Base-by-base conservation (phyloP, 2,329 filamentous ascomycete genomes). In the Epichloe gansuensis region DNA sequence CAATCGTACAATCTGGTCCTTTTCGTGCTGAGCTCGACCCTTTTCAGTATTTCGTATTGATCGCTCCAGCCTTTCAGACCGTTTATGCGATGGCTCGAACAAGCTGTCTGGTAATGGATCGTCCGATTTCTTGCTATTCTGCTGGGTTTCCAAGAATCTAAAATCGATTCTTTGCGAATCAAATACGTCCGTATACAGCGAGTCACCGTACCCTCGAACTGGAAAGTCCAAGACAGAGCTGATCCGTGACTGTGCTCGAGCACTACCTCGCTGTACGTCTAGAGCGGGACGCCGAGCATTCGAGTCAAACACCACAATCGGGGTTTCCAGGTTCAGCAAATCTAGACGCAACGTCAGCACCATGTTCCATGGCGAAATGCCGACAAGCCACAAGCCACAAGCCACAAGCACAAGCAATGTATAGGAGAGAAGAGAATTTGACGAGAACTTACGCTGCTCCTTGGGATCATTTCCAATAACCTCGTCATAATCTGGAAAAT, bases 401-500 rank as follows among this genome's bases (percentile, higher is more conserved):
- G 34, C 17, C 17, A 21, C 17, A 21, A 25, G 34, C 44, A 43
- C 43, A 23, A 39, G 34, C 21, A 13, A 38, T 38, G 15, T 7
- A 1, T 9, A 17, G 35, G 21, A 11, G 8, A 28, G 21, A 11
- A 11, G 8, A 28, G 21, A 11, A 38, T 37, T 31, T 31, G 31
- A 3, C 31, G 49, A 17, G 23, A 39, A 74, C 80, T 66, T 77
- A 91, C 90, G 85, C 60, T 85, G 75, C 69, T 91, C 85, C 61
- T 85, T 85, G 41, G 83, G 81, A 57, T 88, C 84, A 64, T 94
- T 88, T 56, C 88, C 90, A 70, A 97, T 89, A 59, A 96, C 81
- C 65, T 95, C 88, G 69, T 96, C 91, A 68, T 95, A 97, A 63
- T 94, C 91, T 50, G 87, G 83, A 64, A 97, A 96, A 70, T 95